Percentiles rank a stretch among this genome's conserved stretches.
These are phyloP conservation scores for Chlamydomonas schloesseri DNA, from an alignment of 139 green algal genomes.

Conservation along the genomic window DNA sequence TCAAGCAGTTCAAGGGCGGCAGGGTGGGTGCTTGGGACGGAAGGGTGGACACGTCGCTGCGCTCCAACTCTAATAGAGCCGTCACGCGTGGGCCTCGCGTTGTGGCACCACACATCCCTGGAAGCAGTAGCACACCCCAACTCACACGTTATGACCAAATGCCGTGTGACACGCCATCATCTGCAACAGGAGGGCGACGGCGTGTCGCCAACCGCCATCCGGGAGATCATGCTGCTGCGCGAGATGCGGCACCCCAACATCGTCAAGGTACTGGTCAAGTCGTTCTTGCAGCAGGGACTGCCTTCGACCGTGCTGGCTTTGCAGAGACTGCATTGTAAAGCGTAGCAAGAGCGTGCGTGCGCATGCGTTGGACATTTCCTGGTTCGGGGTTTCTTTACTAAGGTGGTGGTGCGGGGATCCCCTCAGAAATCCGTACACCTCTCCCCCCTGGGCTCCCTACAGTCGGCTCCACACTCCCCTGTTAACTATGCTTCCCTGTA, in stretches of 20 bases:
- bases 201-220: constrained; percentile 77
- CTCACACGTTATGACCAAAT: too few relatives aligned
- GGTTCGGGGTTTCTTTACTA: too few relatives aligned
- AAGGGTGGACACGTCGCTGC: background rate
- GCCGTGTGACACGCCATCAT: too few relatives aligned
- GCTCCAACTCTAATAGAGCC: too few relatives aligned
- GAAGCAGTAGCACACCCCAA: background rate
- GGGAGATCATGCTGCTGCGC: constrained; percentile 83
- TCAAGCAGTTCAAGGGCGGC: constrained; percentile 81
- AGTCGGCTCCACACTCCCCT: too few relatives aligned
- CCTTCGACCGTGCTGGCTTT: too few relatives aligned
- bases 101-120: background rate
- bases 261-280: constrained; percentile 74
- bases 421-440: too few relatives aligned
- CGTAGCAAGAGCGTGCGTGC: background rate
- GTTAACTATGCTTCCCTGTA: too few relatives aligned
- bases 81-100: too few relatives aligned
- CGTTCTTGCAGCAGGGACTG: constrained; percentile 8
- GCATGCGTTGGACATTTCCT: too few relatives aligned
- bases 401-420: too few relatives aligned
- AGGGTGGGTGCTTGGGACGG: constrained; percentile 39
- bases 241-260: constrained; percentile 82
- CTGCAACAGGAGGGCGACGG: constrained; percentile 80
- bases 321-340: background rate
- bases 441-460: too few relatives aligned